Conservation (phyloP, 2,329 filamentous ascomycete species). For the Ophiocordyceps camponoti-rufipedis region DNA sequence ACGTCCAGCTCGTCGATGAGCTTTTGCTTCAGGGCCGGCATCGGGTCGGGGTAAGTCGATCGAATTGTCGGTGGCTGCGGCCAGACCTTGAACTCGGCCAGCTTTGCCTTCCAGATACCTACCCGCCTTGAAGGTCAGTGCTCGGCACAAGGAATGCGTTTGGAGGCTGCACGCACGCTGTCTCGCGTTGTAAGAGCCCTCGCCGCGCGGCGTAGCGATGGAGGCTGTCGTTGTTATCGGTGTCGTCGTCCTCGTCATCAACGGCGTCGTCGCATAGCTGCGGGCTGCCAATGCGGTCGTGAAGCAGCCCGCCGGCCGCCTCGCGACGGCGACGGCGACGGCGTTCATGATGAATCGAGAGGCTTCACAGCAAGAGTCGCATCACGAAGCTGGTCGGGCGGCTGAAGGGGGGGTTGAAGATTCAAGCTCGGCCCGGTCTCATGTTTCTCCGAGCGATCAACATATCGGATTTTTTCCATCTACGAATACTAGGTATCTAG, state of each 20-base stretch:
- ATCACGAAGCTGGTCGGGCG: not conserved
- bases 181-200: slow-evolving; percentile 12
- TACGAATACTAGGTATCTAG: too few species aligned
- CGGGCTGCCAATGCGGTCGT: slow-evolving; percentile 24
- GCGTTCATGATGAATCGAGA: slow-evolving; percentile 14
- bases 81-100: slow-evolving; percentile 30
- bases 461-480: too few species aligned
- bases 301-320: slow-evolving; percentile 54
- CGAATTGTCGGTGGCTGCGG: slow-evolving; percentile 36
- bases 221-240: not conserved
- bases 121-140: slow-evolving; percentile 3
- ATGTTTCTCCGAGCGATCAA: too few species aligned
- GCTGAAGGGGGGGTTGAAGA: not conserved
- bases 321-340: slow-evolving; percentile 33
- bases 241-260: too few species aligned
- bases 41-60: slow-evolving; percentile 43
- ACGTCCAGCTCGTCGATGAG: slow-evolving; percentile 69
- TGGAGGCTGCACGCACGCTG: slow-evolving; percentile 13
- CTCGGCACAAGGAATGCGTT: not conserved
- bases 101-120: slow-evolving; percentile 17
- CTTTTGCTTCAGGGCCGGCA: slow-evolving; percentile 45
- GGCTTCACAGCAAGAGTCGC: not conserved
- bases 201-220: slow-evolving; percentile 1
- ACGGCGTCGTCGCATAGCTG: not conserved
- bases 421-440: not conserved